These are phyloP conservation scores for Ceratobasidium sp. DNA, from an alignment of 1,284 basidiomycete species.

Conservation along the genomic window DNA sequence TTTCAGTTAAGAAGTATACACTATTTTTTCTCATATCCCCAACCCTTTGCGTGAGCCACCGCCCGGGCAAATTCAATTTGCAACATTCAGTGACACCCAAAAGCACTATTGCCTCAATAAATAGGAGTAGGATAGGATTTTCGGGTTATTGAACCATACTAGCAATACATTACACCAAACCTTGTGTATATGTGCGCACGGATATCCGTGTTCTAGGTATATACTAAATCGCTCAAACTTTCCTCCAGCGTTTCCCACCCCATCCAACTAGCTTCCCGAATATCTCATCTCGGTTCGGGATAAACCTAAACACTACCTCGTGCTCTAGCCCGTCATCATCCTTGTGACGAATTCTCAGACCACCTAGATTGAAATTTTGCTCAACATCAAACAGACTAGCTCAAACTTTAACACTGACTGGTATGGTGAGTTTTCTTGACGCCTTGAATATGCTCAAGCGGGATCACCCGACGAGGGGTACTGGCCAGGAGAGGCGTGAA, in stretches of 20 bases:
- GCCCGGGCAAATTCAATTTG: too few species aligned
- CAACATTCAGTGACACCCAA: too few species aligned
- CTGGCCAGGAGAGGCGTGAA: conserved; percentile 66
- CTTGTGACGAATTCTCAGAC: conserved; percentile 19
- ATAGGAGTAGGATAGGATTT: too few species aligned
- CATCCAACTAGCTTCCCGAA: conserved; percentile 40
- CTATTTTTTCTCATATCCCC: not conserved
- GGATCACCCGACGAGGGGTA: conserved; percentile 60
- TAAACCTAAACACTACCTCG: conserved; percentile 30
- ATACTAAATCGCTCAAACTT: not conserved
- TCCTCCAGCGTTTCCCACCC: conserved; percentile 36
- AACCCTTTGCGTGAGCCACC: too few species aligned
- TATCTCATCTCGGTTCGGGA: conserved; percentile 37
- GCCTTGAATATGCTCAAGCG: conserved; percentile 60
- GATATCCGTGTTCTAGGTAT: conserved; percentile 63
- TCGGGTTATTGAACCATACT: too few species aligned
- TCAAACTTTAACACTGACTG: not conserved
- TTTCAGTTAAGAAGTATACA: conserved; percentile 7
- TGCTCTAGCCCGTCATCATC: conserved; percentile 8
- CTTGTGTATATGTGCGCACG: conserved; percentile 82
- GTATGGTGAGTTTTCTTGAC: conserved; percentile 66
- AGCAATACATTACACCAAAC: conserved; percentile 44
- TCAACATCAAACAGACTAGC: not conserved
- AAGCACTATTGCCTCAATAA: too few species aligned
- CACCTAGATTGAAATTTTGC: not conserved